Evolutionary conservation across 225 moss, liverwort and hornwort genomes (phyloP), one percentile per base, ranked within the genome.

Genomic region (Thuidium tamariscinum): DNA sequence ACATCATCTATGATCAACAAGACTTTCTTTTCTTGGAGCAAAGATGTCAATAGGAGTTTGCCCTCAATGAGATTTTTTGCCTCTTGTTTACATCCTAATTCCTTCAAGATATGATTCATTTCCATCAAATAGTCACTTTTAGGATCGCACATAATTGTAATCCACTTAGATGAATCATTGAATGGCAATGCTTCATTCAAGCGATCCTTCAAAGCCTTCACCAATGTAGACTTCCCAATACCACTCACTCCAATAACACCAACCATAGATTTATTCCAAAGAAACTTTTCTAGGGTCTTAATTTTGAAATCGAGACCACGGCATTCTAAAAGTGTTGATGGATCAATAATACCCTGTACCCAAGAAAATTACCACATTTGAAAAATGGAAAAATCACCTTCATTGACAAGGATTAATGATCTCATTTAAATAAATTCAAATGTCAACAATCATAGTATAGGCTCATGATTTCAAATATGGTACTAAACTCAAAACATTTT

Each of bases 21-120:
- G 21, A 67, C 37, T 4, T 67, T 37, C 23, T 23, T 2, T 0
- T 22, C 7, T 67, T 67, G 22, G 2, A 67, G 37, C 1, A 37
- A 1, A 2, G 13, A 67, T 4, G 0, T 7, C 67, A 67, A 67
- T 4, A 22, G 6, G 12, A 2, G 7, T 37, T 37, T 67, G 7
- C 22, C 22, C 2, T 67, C 67, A 37, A 4, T 0, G 0, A 67
- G 4, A 23, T 67, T 37, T 7, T 67, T 37, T 0, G 1, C 67
- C 37, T 67, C 67, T 67, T 67, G 13, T 13, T 2, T 37, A 21
- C 13, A 10, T 37, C 37, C 67, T 13, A 67, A 67, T 22, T 67
- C 13, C 23, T 67, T 67, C 22, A 67, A 67, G 13, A 67, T 67
- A 2, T 7, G 67, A 67, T 67, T 67, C 67, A 67, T 37, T 67